Percentiles rank a stretch among this genome's conserved stretches.
Conservation (phyloP, 768 basidiomycete species). For the Rhodotorula toruloides region DNA sequence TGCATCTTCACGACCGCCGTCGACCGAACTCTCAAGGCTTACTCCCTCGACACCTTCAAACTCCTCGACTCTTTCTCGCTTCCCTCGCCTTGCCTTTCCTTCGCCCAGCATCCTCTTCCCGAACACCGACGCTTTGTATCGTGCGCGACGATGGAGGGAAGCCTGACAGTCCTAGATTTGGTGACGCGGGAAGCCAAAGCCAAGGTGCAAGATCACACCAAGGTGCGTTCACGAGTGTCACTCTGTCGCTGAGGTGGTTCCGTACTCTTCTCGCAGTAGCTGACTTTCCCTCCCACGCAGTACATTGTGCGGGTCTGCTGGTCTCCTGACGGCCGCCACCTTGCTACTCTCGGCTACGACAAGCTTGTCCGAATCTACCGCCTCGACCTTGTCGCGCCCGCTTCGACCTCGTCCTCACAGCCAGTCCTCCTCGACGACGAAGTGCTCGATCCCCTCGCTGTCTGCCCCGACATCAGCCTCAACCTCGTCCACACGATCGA, state of each 20-base stretch:
- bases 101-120: slow-evolving; percentile 23
- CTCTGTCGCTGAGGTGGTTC: neutral
- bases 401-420: neutral
- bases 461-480: slow-evolving; percentile 16
- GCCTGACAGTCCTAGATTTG: slow-evolving; percentile 37
- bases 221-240: slow-evolving; percentile 24
- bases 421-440: slow-evolving; percentile 28
- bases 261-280: too few species aligned
- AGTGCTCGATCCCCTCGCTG: slow-evolving; percentile 30
- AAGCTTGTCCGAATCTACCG: slow-evolving; percentile 38
- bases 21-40: slow-evolving; percentile 43
- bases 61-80: slow-evolving; percentile 38
- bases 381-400: neutral
- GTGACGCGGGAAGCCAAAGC: slow-evolving; percentile 33
- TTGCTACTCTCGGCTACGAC: slow-evolving; percentile 42
- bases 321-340: slow-evolving; percentile 35
- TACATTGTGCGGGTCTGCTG: slow-evolving; percentile 39
- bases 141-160: slow-evolving; percentile 41
- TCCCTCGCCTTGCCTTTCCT: slow-evolving; percentile 38
- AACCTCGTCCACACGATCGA: slow-evolving; percentile 18
- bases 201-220: slow-evolving; percentile 33
- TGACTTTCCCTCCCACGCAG: neutral
- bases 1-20: slow-evolving; percentile 42
- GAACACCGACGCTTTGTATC: slow-evolving; percentile 25
- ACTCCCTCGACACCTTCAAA: slow-evolving; percentile 28